Conservation (phyloP, 345 rosid species). For the Hevea brasiliensis region DNA sequence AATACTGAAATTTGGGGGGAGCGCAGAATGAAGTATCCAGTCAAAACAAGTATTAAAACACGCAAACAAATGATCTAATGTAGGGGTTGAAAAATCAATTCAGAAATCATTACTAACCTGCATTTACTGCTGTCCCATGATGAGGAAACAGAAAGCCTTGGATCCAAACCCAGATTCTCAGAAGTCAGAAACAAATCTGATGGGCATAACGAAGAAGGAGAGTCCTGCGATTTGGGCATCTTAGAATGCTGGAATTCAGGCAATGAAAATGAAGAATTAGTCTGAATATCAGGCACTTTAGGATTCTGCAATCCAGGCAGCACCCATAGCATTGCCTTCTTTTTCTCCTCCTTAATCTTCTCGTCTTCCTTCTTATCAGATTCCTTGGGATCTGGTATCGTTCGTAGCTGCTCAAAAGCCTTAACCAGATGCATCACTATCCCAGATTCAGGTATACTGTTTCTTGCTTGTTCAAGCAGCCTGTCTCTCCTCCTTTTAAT, state of each 20-base stretch:
- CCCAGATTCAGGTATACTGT: constrained; percentile 64
- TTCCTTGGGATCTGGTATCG: constrained; percentile 42
- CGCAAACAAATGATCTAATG: background rate
- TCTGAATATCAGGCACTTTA: constrained; percentile 34
- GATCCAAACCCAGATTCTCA: constrained; percentile 64
- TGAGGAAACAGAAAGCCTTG: constrained; percentile 55
- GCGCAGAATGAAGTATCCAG: background rate
- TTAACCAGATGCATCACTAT: constrained; percentile 77
- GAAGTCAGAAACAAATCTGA: constrained; percentile 61
- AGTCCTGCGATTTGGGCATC: constrained; percentile 5
- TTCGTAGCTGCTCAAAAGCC: constrained; percentile 69
- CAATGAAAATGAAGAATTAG: constrained; percentile 6
- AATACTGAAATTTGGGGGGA: constrained; percentile 29
- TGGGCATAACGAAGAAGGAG: constrained; percentile 46
- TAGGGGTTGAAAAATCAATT: background rate
- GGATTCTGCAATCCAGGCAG: constrained; percentile 68
- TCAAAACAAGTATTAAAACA: constrained; percentile 10
- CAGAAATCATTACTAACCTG: constrained; percentile 42
- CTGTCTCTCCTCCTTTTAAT: constrained; percentile 77
- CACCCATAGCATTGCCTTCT: constrained; percentile 65
- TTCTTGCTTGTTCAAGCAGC: constrained; percentile 63
- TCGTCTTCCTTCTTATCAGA: constrained; percentile 35
- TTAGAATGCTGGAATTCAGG: constrained; percentile 13
- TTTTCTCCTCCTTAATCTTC: constrained; percentile 26
- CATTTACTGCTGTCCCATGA: constrained; percentile 64